Evolutionary conservation across 2,329 filamentous ascomycete genomes (phyloP), one percentile per base, ranked within the genome.

Genomic region (Diaporthe ilicicola): DNA sequence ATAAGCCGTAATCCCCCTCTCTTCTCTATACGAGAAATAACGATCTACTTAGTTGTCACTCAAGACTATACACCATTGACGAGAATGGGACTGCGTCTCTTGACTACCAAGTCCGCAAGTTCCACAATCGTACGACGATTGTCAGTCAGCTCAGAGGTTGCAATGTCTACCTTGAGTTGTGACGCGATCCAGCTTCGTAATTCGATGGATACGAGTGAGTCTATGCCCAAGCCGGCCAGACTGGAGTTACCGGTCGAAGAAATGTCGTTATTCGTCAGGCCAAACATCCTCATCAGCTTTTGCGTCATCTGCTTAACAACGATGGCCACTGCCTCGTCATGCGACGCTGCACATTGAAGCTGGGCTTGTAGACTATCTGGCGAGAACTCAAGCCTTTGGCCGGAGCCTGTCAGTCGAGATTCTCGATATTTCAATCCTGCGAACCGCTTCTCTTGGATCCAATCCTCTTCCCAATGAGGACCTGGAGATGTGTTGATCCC

Each of bases 201-300:
- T 13, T 83, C 84, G n/a, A 88, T 84, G 1, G 86, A 86, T 6
- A 87, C 83, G 9, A 88, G 79, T 0, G 85, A 87, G 77, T 88
- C 86, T 8, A 88, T 83, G 0, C 86, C 86, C 70, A 87, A 88
- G 4, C 81, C 82, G 39, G 79, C 81, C 4, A 83, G 44, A 1
- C 83, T 76, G 69, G 79, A 80, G 39, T 76, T 76, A 22, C 44
- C 78, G 75, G 72, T 87, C 83, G n/a, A 87, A 3, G 44, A 46
- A 46, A 46, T 81, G 61, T 86, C 84, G 42, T n/a, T 42, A 4
- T 42, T 56, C 82, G 81, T 0, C 12, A 69, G 44, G 42, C 48
- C 67, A 51, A 67, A 72, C 62, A 46, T 67, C 72, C 65, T 75
- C 70, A 50, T 75, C 61, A 73, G 73, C 73, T 67, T 74, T 61